A percentile compares a stretch with the other conserved stretches of the same genome.
These are phyloP conservation scores for Posidonia oceanica DNA, from an alignment of 116 monocot genomes.

Conservation along the genomic window DNA sequence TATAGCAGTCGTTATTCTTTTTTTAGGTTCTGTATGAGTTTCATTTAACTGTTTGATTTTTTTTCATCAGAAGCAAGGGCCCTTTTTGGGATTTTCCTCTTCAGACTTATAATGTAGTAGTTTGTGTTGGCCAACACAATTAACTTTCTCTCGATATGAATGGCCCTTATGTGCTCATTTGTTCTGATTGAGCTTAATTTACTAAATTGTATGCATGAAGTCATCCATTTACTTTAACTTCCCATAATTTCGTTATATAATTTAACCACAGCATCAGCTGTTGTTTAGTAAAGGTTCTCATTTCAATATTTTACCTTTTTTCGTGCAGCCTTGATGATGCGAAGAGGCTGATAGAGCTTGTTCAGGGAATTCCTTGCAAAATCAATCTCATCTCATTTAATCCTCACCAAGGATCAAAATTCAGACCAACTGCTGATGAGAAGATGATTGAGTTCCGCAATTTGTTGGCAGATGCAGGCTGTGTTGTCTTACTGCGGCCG, in stretches of 20 bases:
- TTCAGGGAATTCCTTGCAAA: conserved; percentile 83
- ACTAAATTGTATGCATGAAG: too few relatives aligned
- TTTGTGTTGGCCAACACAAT: too few relatives aligned
- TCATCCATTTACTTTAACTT: too few relatives aligned
- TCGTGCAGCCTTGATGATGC: conserved; percentile 68
- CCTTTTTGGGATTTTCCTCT: too few relatives aligned
- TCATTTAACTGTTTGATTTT: too few relatives aligned
- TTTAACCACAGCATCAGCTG: neutral
- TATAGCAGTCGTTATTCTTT: neutral
- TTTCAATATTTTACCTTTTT: neutral
- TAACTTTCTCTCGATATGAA: too few relatives aligned
- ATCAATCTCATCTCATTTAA: conserved; percentile 92
- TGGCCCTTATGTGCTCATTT: too few relatives aligned
- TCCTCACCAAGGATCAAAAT: conserved; percentile 62
- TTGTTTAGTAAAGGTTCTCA: neutral
- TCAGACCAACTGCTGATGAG: conserved; percentile 65
- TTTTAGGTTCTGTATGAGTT: neutral
- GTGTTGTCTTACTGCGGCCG: conserved; percentile 51
- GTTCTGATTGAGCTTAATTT: too few relatives aligned
- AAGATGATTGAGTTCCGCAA: conserved; percentile 88
- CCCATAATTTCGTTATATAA: neutral
- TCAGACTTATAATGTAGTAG: too few relatives aligned
- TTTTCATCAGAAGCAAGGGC: too few relatives aligned
- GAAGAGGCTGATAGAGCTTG: conserved; percentile 55
- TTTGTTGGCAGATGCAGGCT: conserved; percentile 47